A percentile compares a stretch with the other conserved stretches of the same genome.
These are phyloP conservation scores for Camellia japonica DNA, from an alignment of 148 eudicot species.

Conservation along the genomic window DNA sequence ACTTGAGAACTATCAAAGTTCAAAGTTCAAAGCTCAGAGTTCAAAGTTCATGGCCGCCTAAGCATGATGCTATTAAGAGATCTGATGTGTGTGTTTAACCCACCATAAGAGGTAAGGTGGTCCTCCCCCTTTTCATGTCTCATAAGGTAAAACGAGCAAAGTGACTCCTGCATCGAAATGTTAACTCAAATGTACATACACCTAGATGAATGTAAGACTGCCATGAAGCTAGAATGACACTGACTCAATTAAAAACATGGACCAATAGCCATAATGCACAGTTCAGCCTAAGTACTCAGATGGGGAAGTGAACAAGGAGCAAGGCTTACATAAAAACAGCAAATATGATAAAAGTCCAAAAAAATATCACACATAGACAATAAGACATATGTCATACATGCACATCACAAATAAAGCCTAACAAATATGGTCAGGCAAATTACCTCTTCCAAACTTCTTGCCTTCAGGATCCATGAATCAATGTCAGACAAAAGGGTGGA, in stretches of 20 bases:
- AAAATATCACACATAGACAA: not conserved
- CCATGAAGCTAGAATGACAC: not conserved
- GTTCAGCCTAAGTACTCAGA: not conserved
- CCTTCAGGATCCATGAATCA: slow-evolving; percentile 80
- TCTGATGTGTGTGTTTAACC: not conserved
- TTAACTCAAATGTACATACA: not conserved
- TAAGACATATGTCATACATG: not conserved
- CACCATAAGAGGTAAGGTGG: not conserved
- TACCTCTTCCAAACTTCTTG: slow-evolving; percentile 89
- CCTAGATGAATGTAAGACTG: not conserved
- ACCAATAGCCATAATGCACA: not conserved
- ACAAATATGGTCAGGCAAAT: not conserved
- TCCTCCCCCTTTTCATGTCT: not conserved
- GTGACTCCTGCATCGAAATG: not conserved
- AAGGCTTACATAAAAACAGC: not conserved
- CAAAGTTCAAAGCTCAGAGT: not conserved
- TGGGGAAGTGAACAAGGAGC: not conserved
- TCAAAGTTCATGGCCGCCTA: not conserved
- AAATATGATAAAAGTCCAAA: not conserved
- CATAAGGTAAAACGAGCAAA: not conserved
- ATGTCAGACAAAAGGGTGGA: slow-evolving; percentile 28
- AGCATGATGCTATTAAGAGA: not conserved
- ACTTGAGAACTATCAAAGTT: not conserved
- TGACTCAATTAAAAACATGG: not conserved
- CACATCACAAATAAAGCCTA: not conserved